Evolutionary conservation across 1,139 yeast species (phyloP), one percentile per base, ranked within the genome.

Genomic region (Debaryomyces robertsiae): DNA sequence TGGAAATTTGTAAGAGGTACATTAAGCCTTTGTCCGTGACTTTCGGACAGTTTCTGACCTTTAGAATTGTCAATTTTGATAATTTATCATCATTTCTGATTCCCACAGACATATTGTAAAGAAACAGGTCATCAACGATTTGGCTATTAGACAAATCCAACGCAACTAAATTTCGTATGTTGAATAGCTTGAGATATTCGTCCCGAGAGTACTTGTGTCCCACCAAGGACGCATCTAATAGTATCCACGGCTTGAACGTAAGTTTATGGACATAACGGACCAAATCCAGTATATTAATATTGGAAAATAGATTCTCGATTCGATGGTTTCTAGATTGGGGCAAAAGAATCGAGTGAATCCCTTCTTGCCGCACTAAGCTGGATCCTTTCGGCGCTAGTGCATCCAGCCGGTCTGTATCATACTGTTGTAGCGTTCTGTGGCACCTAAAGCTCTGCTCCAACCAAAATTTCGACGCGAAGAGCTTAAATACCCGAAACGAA

Each of bases 261-360:
- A 58, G 37, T 13, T 39, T 37, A 30, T 51, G 51, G 22, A 63
- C 37, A 35, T 53, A 52, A 4, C 37, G 9, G 1, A 50, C 47
- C 3, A 67, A 41, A 17, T 63, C 61, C 9, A 42, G 23, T 2
- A 67, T 40, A 15, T 48, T 39, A 2, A 61, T 48, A 40, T 70
- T 69, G 14, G 54, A 47, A 45, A 65, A 68, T 3, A 72, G 25
- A 36, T 63, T 68, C 35, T 70, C 77, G 14, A 71, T 38, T 29
- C 77, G 49, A 50, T 68, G 67, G 19, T 38, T 46, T 31, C 38
- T 36, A 42, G 54, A 29, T 36, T 45, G 40, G 2, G 54, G 54
- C n/a, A 49, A 42, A 9, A 43, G 35, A 11, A 27, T 32, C 10
- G 40, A 27, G 19, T 40, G 31, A 44, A 17, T 43, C 39, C 17